Base-by-base conservation (phyloP, 2,329 filamentous ascomycete species). In the Penicillium thymicola region DNA sequence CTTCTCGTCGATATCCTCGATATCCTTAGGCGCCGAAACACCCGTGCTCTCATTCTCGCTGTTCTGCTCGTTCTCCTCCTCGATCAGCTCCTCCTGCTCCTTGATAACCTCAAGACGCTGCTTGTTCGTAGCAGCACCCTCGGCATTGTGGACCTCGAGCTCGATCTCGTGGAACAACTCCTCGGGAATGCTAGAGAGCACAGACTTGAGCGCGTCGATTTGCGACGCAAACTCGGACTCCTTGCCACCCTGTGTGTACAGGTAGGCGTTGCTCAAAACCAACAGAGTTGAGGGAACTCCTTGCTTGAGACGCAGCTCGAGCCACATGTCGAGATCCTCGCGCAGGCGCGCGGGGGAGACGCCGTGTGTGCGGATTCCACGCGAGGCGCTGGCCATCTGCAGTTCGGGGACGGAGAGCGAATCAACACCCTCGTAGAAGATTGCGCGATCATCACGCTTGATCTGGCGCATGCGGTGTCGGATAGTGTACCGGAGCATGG, bases 91-190 rank as follows among this genome's bases (percentile, higher is more conserved):
- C 75, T 99, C 90, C 80, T 99, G 94, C 80, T 99, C 94, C 83
- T 92, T 95, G 72, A 99, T 84, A 16, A 99, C 94, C 80, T 99
- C 94, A 41, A 99, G 88, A 73, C 94, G 89, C 81, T 97, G 94
- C 83, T 95, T 97, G 85, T 99, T 99, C 64, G 94, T 99, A 25
- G 94, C 94, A 11, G 92, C 93, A 59, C 94, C 94, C 78, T 99
- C 94, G 47, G 93, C 92, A 59, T 88, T 96, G 82, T 97, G 91
- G 10, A 99, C 92, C 79, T 99, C 94, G 32, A 99, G 88, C 77
- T 97, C 94, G 62, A 99, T 97, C 80, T 99, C 94, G 81, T 99
- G 94, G 89, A 95, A 99, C 40, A 99, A 83, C 75, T 99, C 94
- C 76, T 99, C 94, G 3, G 94, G 94, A 60, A 99, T 97, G 59